Conservation (phyloP, 2,329 filamentous ascomycete species). For the Daldinia sp. region DNA sequence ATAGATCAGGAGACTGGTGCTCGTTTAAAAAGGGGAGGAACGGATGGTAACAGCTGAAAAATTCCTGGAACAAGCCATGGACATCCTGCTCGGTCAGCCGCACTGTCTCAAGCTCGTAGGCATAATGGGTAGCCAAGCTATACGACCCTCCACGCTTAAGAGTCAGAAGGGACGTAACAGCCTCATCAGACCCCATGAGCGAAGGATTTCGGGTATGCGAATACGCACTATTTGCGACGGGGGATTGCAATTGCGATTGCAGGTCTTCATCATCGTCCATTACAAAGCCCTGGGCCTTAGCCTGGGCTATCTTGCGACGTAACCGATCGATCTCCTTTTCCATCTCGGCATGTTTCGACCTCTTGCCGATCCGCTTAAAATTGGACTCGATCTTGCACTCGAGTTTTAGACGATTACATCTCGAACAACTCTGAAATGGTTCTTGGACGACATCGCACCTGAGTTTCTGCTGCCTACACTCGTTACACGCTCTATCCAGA, state of each 20-base stretch:
- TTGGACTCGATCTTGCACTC: constrained; percentile 89
- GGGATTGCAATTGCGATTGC: constrained; percentile 68
- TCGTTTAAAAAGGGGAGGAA: constrained; percentile 82
- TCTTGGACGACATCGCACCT: constrained; percentile 88
- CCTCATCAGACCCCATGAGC: constrained; percentile 76
- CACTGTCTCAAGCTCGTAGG: constrained; percentile 72
- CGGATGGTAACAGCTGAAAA: constrained; percentile 80
- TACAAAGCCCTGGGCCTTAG: constrained; percentile 69
- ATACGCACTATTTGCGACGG: constrained; percentile 68
- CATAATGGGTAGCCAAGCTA: constrained; percentile 68
- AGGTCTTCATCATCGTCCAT: constrained; percentile 67
- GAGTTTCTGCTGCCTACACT: constrained; percentile 55
- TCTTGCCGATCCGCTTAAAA: constrained; percentile 86
- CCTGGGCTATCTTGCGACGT: constrained; percentile 70
- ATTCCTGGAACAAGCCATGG: constrained; percentile 76
- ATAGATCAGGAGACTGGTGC: constrained; percentile 75
- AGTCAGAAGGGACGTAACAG: constrained; percentile 74
- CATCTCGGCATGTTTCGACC: constrained; percentile 87
- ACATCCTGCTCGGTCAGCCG: constrained; percentile 73
- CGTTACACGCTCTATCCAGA: constrained; percentile 36
- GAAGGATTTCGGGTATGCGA: constrained; percentile 72
- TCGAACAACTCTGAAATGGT: constrained; percentile 80
- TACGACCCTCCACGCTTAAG: constrained; percentile 75
- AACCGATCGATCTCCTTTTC: constrained; percentile 82
- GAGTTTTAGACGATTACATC: constrained; percentile 83